A percentile compares a stretch with the other conserved stretches of the same genome.
These are phyloP conservation scores for Bruguiera hainesii DNA, from an alignment of 441 rosid genomes.

Conservation along the genomic window DNA sequence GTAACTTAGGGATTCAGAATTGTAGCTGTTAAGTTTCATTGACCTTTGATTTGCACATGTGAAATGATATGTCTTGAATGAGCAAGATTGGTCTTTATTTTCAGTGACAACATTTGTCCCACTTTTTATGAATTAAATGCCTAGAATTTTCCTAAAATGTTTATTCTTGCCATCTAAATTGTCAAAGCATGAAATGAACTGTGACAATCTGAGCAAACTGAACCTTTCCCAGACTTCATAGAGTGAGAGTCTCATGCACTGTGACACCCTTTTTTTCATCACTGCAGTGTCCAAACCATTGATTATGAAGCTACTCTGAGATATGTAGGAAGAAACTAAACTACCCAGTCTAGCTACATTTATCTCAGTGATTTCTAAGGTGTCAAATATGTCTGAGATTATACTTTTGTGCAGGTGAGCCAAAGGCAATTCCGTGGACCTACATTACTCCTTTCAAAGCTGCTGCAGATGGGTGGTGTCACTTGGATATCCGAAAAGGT, in stretches of 20 bases:
- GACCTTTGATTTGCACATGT: slow-evolving; percentile 3
- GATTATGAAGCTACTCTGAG: not conserved
- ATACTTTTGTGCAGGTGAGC: slow-evolving; percentile 68
- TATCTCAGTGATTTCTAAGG: not conserved
- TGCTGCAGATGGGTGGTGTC: slow-evolving; percentile 99
- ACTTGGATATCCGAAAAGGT: slow-evolving; percentile 72
- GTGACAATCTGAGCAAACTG: not conserved
- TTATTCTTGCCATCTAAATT: not conserved
- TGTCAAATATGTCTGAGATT: slow-evolving; percentile 12
- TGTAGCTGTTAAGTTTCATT: slow-evolving; percentile 5
- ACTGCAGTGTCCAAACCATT: not conserved
- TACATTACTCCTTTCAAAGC: slow-evolving; percentile 65
- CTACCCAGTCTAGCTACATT: too few species aligned
- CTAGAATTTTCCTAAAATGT: not conserved
- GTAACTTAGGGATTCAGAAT: slow-evolving; percentile 32
- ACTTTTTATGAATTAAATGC: slow-evolving; percentile 1
- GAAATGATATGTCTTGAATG: slow-evolving; percentile 3
- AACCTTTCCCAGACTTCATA: too few species aligned
- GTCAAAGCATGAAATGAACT: too few species aligned
- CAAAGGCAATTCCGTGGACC: slow-evolving; percentile 98
- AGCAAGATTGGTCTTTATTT: not conserved
- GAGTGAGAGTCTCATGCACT: too few species aligned
- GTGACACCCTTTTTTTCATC: too few species aligned
- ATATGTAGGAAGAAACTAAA: not conserved
- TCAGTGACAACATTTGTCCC: not conserved